Base-by-base conservation (phyloP, 2,329 filamentous ascomycete species). In the Aphanocladium album region DNA sequence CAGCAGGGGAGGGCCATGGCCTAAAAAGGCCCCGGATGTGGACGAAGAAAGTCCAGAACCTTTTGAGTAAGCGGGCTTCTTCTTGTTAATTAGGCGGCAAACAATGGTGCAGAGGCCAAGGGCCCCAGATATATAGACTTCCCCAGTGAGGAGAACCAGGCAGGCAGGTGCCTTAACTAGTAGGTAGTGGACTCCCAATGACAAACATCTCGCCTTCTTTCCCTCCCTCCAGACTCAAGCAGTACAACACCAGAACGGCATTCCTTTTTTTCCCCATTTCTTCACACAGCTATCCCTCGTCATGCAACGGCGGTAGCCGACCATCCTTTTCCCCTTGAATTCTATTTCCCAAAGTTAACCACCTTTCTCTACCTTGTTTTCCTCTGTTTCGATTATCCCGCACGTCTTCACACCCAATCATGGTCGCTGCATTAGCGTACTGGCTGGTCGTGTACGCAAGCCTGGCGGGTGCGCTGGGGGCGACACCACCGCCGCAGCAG, bases 401-500 rank as follows among this genome's bases (percentile, higher is more conserved):
- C 33, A 25, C 30, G 9, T 25, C 21, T 16, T 25, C 21, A 23
- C 19, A 19, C 41, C 30, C 23, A 37, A 49, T 49, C 12, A 60
- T 60, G 57, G 33, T 60, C 33, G 19, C 50, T 21, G 3, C 25
- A 50, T 43, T 49, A 11, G 33, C 45, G 2, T 35, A 30, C 43
- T 56, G 33, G 30, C 30, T 52, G 3, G 23, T 50, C 2, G 30
- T 51, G 66, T 19, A 61, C 67, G 21, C 58, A 69, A 12, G 41
- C 53, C 62, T 19, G 53, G 66, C n/a, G 63, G 54, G 41, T 37
- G 63, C 37, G 58, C 50, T 50, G 62, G 53, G 33, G 55, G 64
- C 14, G 60, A 46, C 45, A 51, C 30, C 43, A 50, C 39, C 33
- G 43, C 49, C 30, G 30, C 30, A 30, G 9, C 30, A 30, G 9